A percentile compares a stretch with the other conserved stretches of the same genome.
Evolutionary conservation across 192 early-diverging fungal species (phyloP).

Genomic region (Coemansia sp.): DNA sequence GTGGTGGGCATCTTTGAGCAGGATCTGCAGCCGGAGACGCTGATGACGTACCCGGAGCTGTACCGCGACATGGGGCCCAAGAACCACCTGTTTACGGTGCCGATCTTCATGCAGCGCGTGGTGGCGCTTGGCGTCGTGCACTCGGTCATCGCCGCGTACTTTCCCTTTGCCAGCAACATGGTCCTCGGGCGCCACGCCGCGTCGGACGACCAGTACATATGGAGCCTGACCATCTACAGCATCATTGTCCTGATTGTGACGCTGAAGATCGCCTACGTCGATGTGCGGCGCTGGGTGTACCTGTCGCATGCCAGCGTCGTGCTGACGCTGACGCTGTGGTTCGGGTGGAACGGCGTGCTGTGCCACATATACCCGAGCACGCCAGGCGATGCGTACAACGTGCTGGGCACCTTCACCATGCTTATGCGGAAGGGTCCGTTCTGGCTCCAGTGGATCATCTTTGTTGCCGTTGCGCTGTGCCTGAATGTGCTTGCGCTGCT

Average conservation of each 20-base stretch:
- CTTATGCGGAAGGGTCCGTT: constrained; percentile 53
- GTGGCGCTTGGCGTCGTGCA: constrained; percentile 58
- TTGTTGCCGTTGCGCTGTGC: constrained; percentile 55
- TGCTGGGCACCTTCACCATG: constrained; percentile 56
- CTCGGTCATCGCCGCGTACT: constrained; percentile 35
- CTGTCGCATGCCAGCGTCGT: constrained; percentile 62
- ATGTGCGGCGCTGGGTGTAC: constrained; percentile 64
- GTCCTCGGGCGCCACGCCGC: constrained; percentile 30
- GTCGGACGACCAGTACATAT: constrained; percentile 58
- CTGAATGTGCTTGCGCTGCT: constrained; percentile 53
- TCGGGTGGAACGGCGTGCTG: constrained; percentile 64
- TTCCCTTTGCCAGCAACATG: constrained; percentile 36
- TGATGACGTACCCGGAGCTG: constrained; percentile 69
- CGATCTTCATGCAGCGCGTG: constrained; percentile 48
- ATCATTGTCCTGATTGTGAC: constrained; percentile 67
- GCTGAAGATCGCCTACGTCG: constrained; percentile 68
- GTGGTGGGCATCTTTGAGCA: constrained; percentile 82
- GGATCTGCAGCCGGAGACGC: constrained; percentile 65
- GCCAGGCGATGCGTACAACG: constrained; percentile 56
- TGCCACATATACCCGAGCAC: constrained; percentile 58
- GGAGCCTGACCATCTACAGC: constrained; percentile 59
- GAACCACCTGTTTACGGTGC: constrained; percentile 52
- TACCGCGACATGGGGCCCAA: constrained; percentile 59
- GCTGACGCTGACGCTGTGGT: constrained; percentile 60
- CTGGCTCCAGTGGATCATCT: constrained; percentile 62